Conservation (phyloP, 2,329 filamentous ascomycete species). For the Chrysoporthe deuterocubensis region DNA sequence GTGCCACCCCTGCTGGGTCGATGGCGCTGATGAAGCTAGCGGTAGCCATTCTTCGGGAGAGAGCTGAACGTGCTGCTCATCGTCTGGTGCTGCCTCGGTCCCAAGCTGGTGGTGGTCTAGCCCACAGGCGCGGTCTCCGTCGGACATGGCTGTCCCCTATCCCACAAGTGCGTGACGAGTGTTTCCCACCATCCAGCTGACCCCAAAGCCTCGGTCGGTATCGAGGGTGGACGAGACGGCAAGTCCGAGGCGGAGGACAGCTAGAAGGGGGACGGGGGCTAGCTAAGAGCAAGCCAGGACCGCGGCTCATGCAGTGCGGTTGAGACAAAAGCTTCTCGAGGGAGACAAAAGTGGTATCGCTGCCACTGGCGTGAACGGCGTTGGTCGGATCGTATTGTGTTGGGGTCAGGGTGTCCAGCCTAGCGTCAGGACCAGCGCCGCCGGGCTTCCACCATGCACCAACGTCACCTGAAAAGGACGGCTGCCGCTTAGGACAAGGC, state of each 20-base stretch:
- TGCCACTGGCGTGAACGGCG: conserved; percentile 7
- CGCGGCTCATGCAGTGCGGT: not conserved
- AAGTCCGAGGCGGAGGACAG: not conserved
- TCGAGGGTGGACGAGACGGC: conserved; percentile 2
- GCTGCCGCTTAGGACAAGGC: not conserved
- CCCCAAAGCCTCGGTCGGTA: not conserved
- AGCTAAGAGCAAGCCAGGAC: not conserved
- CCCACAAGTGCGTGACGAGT: conserved; percentile 8
- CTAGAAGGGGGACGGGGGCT: not conserved
- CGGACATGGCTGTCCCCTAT: conserved; percentile 27
- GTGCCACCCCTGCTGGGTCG: not conserved
- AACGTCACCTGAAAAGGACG: not conserved
- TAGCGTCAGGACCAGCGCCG: conserved; percentile 10
- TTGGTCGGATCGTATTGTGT: not conserved
- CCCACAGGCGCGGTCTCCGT: conserved; percentile 22
- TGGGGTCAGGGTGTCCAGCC: not conserved
- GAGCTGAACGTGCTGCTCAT: conserved; percentile 12
- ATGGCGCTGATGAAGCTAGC: not conserved
- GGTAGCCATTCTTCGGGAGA: not conserved
- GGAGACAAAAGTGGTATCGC: not conserved
- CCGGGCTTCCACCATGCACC: conserved; percentile 13
- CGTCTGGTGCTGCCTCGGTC: conserved; percentile 4
- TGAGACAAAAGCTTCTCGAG: conserved; percentile 12
- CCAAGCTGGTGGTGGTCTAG: conserved; percentile 13
- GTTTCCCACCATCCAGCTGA: conserved; percentile 10